Conservation (phyloP, 305 asterid species). For the Fraxinus nigra region DNA sequence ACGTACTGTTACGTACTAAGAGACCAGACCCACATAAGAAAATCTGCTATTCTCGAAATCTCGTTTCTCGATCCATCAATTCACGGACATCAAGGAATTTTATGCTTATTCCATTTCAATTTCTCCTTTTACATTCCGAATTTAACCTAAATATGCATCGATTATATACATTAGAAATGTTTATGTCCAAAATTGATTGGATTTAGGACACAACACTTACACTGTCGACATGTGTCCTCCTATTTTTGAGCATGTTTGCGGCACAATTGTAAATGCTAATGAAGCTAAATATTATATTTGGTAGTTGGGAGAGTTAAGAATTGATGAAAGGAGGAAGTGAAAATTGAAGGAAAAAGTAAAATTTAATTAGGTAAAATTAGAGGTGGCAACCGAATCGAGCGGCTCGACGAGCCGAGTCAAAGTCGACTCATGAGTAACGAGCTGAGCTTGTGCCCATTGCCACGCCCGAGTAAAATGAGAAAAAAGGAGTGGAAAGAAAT, state of each 20-base stretch:
- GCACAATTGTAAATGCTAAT: neutral
- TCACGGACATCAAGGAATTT: slow-evolving; percentile 64
- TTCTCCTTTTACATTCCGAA: slow-evolving; percentile 29
- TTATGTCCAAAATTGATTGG: no score
- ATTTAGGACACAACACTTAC: no score
- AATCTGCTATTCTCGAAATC: slow-evolving; percentile 32
- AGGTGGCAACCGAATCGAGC: no score
- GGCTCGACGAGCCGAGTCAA: no score
- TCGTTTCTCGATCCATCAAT: slow-evolving; percentile 62
- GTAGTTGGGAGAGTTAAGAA: neutral
- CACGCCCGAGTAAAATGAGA: no score
- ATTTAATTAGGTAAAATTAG: neutral
- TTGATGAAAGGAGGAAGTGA: neutral
- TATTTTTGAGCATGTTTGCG: no score
- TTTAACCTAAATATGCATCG: no score
- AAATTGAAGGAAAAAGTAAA: neutral
- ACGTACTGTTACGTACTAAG: slow-evolving; percentile 28
- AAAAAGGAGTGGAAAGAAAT: neutral
- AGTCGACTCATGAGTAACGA: no score
- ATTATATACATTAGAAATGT: no score
- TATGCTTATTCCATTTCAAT: slow-evolving; percentile 17
- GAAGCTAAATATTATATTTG: neutral
- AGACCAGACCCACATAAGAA: slow-evolving; percentile 25
- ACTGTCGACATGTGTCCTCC: no score
- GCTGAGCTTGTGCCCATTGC: no score